Percentiles rank a stretch among this genome's conserved stretches.
Conservation (phyloP, 176 grass and related monocot genomes). For the Carex cristatella region DNA sequence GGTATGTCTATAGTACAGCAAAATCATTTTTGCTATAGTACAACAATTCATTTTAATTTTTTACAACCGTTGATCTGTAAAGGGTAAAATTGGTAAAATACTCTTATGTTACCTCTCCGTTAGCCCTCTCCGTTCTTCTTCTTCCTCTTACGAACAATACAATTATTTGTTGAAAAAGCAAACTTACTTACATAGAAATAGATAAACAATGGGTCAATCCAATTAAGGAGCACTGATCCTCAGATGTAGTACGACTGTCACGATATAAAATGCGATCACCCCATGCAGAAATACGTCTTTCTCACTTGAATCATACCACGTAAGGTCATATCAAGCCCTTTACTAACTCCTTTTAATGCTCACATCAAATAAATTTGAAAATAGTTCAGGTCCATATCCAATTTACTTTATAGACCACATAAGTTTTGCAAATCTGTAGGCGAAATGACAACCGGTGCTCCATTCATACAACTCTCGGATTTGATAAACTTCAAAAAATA, state of each 20-base stretch:
- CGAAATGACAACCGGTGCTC: not conserved
- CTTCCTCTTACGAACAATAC: not conserved
- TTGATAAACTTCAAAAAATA: too few species aligned
- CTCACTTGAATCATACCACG: slow-evolving; percentile 85
- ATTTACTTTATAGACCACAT: not conserved
- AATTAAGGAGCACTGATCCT: slow-evolving; percentile 40
- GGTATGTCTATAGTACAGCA: too few species aligned
- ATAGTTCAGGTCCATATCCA: not conserved
- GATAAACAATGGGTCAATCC: slow-evolving; percentile 69
- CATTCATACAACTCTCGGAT: not conserved
- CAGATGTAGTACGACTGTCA: slow-evolving; percentile 50
- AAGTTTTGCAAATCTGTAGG: not conserved
- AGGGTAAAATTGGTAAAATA: too few species aligned
- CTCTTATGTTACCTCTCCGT: too few species aligned
- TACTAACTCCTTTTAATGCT: not conserved
- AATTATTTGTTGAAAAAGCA: not conserved
- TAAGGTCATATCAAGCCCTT: slow-evolving; percentile 14
- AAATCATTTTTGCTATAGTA: too few species aligned
- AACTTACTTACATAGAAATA: slow-evolving; percentile 73
- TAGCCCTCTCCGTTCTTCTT: too few species aligned
- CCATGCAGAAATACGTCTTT: slow-evolving; percentile 92
- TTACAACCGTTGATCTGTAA: too few species aligned
- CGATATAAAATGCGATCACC: slow-evolving; percentile 87
- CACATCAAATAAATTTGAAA: not conserved
- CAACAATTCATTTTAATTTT: too few species aligned